Conservation (phyloP, 106 monocot genomes). For the Acorus gramineus region DNA sequence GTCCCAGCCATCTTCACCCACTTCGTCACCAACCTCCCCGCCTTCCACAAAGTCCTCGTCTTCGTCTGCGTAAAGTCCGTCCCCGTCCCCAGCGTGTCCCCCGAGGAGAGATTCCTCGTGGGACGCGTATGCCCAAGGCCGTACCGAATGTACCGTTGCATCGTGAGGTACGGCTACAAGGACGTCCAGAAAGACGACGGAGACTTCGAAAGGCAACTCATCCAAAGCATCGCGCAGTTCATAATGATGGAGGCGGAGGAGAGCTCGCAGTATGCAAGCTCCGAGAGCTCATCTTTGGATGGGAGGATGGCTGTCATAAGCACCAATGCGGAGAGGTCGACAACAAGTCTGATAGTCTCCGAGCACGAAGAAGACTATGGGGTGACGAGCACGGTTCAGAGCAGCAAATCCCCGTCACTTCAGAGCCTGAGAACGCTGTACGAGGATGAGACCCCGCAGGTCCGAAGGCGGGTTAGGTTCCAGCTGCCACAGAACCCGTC, state of each 20-base stretch:
- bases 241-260: constrained; percentile 47
- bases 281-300: constrained; percentile 16
- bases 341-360: constrained; percentile 12
- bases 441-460: constrained; percentile 51
- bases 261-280: neutral
- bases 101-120: constrained; percentile 34
- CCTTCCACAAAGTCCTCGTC: constrained; percentile 33
- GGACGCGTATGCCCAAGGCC: constrained; percentile 30
- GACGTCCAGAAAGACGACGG: constrained; percentile 31
- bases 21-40: constrained; percentile 39
- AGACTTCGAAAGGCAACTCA: constrained; percentile 26
- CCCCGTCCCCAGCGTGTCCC: constrained; percentile 24
- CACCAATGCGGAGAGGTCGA: constrained; percentile 8
- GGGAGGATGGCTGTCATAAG: constrained; percentile 38
- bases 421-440: constrained; percentile 39
- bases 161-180: constrained; percentile 40
- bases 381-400: constrained; percentile 13
- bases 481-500: constrained; percentile 25
- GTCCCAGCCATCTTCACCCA: constrained; percentile 44
- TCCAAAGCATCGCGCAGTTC: constrained; percentile 36
- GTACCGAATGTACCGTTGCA: constrained; percentile 35
- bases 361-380: constrained; percentile 7
- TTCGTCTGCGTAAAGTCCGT: constrained; percentile 40
- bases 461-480: constrained; percentile 43
- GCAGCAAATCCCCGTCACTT: constrained; percentile 53